A percentile compares a stretch with the other conserved stretches of the same genome.
Conservation (phyloP, 2,329 filamentous ascomycete species). For the Cladophialophora carrionii region DNA sequence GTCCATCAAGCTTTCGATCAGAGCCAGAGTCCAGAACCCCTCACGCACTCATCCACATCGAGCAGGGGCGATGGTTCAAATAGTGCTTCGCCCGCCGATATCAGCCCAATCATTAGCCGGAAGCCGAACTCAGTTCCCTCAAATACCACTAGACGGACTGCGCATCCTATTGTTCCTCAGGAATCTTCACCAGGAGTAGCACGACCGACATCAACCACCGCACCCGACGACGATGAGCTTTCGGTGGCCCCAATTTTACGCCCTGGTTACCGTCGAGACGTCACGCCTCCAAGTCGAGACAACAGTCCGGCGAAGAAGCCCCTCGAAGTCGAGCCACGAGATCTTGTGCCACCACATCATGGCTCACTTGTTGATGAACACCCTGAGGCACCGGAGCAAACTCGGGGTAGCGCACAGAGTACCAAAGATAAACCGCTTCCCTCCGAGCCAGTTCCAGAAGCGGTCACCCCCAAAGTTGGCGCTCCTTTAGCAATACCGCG, state of each 20-base stretch:
- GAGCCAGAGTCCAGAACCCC: constrained; percentile 57
- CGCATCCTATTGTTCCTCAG: constrained; percentile 47
- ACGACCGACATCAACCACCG: constrained; percentile 41
- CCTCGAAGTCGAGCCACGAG: constrained; percentile 52
- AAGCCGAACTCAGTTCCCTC: constrained; percentile 53
- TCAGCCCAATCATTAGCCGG: constrained; percentile 68
- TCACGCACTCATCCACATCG: constrained; percentile 55
- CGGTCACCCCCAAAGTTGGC: constrained; percentile 24
- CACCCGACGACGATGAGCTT: constrained; percentile 25
- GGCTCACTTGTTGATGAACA: constrained; percentile 45
- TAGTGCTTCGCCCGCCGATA: constrained; percentile 64
- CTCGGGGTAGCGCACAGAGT: constrained; percentile 2
- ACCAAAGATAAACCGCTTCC: constrained; percentile 34
- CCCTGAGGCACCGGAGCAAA: background rate
- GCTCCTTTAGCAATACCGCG: constrained; percentile 38
- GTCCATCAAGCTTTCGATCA: constrained; percentile 69
- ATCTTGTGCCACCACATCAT: constrained; percentile 48
- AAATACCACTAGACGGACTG: constrained; percentile 56
- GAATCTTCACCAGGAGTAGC: constrained; percentile 27
- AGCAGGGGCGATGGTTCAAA: constrained; percentile 61
- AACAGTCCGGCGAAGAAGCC: constrained; percentile 66
- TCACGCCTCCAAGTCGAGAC: constrained; percentile 61
- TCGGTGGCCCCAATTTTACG: constrained; percentile 49
- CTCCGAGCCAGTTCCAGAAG: constrained; percentile 42
- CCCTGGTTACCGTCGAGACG: constrained; percentile 59